These are phyloP conservation scores for Elsinoe australis DNA, from an alignment of 2,329 filamentous ascomycete genomes.

Conservation along the genomic window DNA sequence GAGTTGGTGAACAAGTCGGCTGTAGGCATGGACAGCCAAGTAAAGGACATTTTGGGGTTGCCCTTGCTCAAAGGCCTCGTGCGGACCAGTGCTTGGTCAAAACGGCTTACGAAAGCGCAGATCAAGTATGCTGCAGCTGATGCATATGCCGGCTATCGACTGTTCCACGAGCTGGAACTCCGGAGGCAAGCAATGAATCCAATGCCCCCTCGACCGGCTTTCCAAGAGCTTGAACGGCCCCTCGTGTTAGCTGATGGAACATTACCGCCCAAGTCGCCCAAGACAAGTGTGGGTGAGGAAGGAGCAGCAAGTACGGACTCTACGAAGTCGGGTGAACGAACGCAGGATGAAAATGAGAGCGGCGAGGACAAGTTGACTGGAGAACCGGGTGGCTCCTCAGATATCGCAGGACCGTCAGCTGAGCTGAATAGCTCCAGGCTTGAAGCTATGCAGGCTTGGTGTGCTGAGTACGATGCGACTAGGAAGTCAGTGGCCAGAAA, in stretches of 20 bases:
- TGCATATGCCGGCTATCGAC: slow-evolving; percentile 67
- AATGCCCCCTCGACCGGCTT: slow-evolving; percentile 60
- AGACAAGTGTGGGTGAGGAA: too few species aligned
- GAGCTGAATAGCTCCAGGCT: too few species aligned
- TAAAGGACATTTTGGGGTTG: slow-evolving; percentile 61
- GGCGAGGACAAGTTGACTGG: too few species aligned
- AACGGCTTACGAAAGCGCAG: slow-evolving; percentile 54
- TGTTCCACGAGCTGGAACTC: slow-evolving; percentile 65
- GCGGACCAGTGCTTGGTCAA: slow-evolving; percentile 67
- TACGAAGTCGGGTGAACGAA: too few species aligned
- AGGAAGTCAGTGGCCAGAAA: too few species aligned
- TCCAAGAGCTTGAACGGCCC: slow-evolving; percentile 58
- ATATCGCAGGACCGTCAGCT: too few species aligned
- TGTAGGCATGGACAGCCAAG: slow-evolving; percentile 61
- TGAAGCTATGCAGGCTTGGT: too few species aligned
- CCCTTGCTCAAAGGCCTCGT: slow-evolving; percentile 72
- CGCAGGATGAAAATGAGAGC: slow-evolving; percentile 14
- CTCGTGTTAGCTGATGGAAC: slow-evolving; percentile 50
- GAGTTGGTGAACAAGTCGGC: slow-evolving; percentile 56
- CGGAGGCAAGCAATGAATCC: slow-evolving; percentile 60
- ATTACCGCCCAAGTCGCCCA: slow-evolving; percentile 17
- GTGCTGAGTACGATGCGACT: too few species aligned
- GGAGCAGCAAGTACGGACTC: too few species aligned
- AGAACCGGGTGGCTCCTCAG: too few species aligned
- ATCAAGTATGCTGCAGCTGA: slow-evolving; percentile 71